These are phyloP conservation scores for Parascedosporium putredinis DNA, from an alignment of 2,329 filamentous ascomycete species.

Conservation along the genomic window DNA sequence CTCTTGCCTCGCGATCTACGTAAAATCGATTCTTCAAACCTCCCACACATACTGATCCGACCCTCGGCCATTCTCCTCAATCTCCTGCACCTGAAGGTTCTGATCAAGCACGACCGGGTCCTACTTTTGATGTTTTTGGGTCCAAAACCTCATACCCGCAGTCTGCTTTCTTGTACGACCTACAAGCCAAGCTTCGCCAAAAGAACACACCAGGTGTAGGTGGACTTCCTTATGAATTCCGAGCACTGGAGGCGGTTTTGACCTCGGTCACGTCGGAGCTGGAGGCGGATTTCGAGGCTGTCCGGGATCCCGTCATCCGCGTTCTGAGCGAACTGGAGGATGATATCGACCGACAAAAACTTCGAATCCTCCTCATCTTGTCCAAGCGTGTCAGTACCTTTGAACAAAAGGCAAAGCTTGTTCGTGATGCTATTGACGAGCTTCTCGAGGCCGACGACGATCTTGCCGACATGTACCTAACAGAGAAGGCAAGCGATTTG, in stretches of 20 bases:
- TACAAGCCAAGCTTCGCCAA: constrained; percentile 85
- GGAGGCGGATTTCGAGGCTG: constrained; percentile 88
- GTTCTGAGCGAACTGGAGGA: constrained; percentile 87
- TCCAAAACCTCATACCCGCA: constrained; percentile 91
- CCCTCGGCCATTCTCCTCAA: constrained; percentile 91
- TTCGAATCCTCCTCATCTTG: constrained; percentile 81
- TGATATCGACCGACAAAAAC: constrained; percentile 90
- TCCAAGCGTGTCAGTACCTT: constrained; percentile 95
- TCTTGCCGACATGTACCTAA: constrained; percentile 87
- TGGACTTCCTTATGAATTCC: constrained; percentile 88
- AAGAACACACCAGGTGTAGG: constrained; percentile 44
- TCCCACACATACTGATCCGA: constrained; percentile 90
- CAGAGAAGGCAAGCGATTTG: constrained; percentile 70
- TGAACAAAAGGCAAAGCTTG: constrained; percentile 90
- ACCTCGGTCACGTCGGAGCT: constrained; percentile 87
- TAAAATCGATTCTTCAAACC: constrained; percentile 93
- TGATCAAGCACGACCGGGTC: constrained; percentile 91
- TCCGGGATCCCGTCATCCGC: constrained; percentile 82
- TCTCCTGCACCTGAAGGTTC: constrained; percentile 85
- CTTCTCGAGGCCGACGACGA: constrained; percentile 94
- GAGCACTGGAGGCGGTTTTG: constrained; percentile 86
- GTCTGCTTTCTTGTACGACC: constrained; percentile 94
- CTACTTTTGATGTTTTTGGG: constrained; percentile 90
- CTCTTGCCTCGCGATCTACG: constrained; percentile 87
- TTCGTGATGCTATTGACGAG: constrained; percentile 90